These are phyloP conservation scores for Crassisporium funariophilum DNA, from an alignment of 768 basidiomycete species.

Conservation along the genomic window DNA sequence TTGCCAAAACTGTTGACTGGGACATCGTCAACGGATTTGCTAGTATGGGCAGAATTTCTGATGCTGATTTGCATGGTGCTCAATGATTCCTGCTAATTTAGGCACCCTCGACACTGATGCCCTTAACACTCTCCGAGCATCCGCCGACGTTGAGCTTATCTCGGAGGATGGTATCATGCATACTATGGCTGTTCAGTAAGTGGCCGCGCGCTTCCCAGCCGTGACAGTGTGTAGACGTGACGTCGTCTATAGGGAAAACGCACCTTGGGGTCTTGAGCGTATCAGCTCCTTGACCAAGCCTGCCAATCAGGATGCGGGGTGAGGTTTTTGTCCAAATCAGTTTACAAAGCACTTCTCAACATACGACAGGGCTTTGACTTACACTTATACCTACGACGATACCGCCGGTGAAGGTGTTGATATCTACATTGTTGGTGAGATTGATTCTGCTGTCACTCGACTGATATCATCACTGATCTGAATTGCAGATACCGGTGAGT, in stretches of 20 bases:
- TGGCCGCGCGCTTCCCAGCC: too few species aligned
- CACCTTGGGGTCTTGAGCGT: conserved; percentile 35
- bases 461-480: background rate
- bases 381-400: conserved; percentile 24
- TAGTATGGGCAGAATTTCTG: too few species aligned
- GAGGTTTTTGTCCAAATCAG: background rate
- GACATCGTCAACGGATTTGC: conserved; percentile 30
- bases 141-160: conserved; percentile 23
- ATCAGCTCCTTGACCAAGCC: conserved; percentile 22
- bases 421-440: conserved; percentile 40
- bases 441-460: background rate
- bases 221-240: too few species aligned
- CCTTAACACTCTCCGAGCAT: conserved; percentile 24
- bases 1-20: conserved; percentile 17
- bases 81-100: background rate
- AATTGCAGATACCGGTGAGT: conserved; percentile 25
- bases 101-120: conserved; percentile 17
- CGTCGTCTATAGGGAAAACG: conserved; percentile 28
- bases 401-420: conserved; percentile 37
- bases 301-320: conserved; percentile 12
- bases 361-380: conserved; percentile 17
- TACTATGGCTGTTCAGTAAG: conserved; percentile 19
- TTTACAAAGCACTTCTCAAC: background rate
- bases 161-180: conserved; percentile 29
- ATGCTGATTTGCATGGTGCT: background rate